Percentiles rank a stretch among this genome's conserved stretches.
These are phyloP conservation scores for Termitomyces sp. DNA, from an alignment of 768 basidiomycete species.

Conservation along the genomic window DNA sequence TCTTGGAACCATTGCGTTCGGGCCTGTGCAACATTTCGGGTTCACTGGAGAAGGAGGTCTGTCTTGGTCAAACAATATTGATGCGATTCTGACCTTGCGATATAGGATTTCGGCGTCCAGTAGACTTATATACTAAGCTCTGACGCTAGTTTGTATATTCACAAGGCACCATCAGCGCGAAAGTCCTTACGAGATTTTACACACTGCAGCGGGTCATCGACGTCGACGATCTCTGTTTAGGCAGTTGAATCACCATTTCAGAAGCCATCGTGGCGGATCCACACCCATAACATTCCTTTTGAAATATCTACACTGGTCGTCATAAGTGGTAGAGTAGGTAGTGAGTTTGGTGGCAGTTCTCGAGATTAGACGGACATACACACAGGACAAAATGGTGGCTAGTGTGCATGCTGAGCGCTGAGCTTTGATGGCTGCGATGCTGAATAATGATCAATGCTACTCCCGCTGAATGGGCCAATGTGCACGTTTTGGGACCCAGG, in stretches of 20 bases:
- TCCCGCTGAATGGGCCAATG: not conserved
- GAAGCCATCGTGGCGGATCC: not conserved
- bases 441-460: not conserved
- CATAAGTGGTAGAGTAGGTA: not conserved
- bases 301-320: not conserved
- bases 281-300: not conserved
- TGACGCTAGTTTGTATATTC: not conserved
- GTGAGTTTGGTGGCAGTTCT: not conserved
- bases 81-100: constrained; percentile 1
- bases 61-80: constrained; percentile 10
- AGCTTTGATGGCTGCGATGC: not conserved
- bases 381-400: not conserved
- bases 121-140: constrained; percentile 58
- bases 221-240: not conserved
- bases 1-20: constrained; percentile 61
- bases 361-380: not conserved
- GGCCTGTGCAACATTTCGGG: constrained; percentile 40
- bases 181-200: not conserved
- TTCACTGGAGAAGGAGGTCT: constrained; percentile 61
- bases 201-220: not conserved
- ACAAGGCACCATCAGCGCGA: not conserved
- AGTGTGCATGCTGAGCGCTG: not conserved
- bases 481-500: not conserved
- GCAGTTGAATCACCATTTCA: not conserved
- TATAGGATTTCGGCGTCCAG: constrained; percentile 54